phyloP scores from a whole-genome alignment of 306 rosid genomes.

The Morella rubra region DNA sequence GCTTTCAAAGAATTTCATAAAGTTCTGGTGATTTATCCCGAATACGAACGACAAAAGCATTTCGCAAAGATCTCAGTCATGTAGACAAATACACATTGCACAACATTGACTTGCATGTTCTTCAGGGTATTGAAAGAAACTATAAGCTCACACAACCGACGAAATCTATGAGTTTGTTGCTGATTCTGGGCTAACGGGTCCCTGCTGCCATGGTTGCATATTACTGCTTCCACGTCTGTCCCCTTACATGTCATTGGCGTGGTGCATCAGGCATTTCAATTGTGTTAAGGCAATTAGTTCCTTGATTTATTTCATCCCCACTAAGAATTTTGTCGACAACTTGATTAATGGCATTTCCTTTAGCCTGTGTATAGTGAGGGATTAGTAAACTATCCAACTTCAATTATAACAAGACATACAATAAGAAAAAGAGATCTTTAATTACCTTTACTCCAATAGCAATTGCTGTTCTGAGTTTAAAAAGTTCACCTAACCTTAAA shows the following conservation, averaged over 20 bases:
- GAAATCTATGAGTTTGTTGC: not conserved
- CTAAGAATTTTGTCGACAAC: slow-evolving; percentile 41
- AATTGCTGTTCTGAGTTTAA: slow-evolving; percentile 73
- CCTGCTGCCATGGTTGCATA: not conserved
- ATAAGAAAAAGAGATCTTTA: not conserved
- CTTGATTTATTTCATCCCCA: slow-evolving; percentile 14
- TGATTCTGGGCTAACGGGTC: not conserved
- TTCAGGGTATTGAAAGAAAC: not conserved
- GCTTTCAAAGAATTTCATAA: not conserved
- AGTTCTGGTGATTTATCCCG: not conserved
- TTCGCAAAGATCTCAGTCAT: not conserved
- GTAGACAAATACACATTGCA: not conserved
- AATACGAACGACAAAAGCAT: no score
- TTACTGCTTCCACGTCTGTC: not conserved
- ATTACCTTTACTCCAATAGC: slow-evolving; percentile 82
- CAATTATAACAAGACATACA: not conserved
- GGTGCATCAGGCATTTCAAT: slow-evolving; percentile 16
- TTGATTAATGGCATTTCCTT: slow-evolving; percentile 51
- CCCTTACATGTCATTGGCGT: not conserved
- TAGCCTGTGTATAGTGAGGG: slow-evolving; percentile 44
- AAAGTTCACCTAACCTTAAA: slow-evolving; percentile 71
- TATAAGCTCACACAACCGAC: not conserved
- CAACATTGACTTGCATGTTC: not conserved
- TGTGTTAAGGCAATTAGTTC: slow-evolving; percentile 5
- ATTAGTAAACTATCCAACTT: slow-evolving; percentile 1